phyloP scores from a whole-genome alignment of 768 basidiomycete genomes.

The Podaxis sp. region DNA sequence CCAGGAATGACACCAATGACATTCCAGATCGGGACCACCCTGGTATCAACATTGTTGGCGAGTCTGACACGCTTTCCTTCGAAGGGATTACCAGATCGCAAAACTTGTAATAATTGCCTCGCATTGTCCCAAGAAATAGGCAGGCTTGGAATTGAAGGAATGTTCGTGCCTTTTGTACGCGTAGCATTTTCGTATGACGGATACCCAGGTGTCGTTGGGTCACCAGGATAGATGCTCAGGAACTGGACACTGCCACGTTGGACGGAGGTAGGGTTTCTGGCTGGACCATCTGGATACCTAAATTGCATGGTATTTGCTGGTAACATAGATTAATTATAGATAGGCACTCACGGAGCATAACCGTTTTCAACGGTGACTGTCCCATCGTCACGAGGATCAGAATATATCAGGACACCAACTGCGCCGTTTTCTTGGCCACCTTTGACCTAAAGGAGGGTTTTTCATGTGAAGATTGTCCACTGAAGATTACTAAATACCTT shows the following conservation, averaged over 20 bases:
- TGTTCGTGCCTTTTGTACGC: constrained; percentile 53
- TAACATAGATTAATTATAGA: background rate
- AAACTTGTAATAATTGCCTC: constrained; percentile 42
- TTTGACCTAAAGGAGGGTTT: constrained; percentile 47
- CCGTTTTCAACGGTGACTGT: constrained; percentile 70
- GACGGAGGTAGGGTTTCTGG: constrained; percentile 77
- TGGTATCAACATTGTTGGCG: constrained; percentile 62
- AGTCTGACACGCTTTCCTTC: constrained; percentile 37
- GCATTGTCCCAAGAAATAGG: constrained; percentile 90
- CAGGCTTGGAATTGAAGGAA: constrained; percentile 78
- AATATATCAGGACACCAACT: constrained; percentile 71
- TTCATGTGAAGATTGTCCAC: background rate
- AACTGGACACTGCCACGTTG: constrained; percentile 82
- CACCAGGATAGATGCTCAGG: constrained; percentile 63
- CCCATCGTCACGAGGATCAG: constrained; percentile 82
- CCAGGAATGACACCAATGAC: constrained; percentile 80
- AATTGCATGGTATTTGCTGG: background rate
- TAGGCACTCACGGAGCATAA: constrained; percentile 38
- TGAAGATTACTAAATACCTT: constrained; percentile 44
- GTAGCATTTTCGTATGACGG: constrained; percentile 85
- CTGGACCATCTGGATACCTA: constrained; percentile 77
- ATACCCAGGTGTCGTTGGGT: constrained; percentile 82
- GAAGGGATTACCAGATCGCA: constrained; percentile 14
- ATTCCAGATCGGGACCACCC: constrained; percentile 90
- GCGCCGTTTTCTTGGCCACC: constrained; percentile 80